Base-by-base conservation (phyloP, 345 rosid species). In the Theobroma cacao region DNA sequence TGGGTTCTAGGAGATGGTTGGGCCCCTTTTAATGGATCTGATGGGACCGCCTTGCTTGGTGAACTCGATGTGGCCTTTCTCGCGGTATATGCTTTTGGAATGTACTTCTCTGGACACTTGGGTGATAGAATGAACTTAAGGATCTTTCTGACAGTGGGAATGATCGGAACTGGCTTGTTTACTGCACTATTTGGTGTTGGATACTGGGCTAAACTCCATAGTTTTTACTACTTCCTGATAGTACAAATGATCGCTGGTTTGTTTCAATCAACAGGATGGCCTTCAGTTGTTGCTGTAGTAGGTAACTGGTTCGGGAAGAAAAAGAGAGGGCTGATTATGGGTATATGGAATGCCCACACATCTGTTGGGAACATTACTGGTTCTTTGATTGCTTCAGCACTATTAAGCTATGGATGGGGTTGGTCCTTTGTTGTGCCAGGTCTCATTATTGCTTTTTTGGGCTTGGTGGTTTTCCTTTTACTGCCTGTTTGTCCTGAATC, bases 181-280 rank as follows among this genome's bases (percentile, higher is more conserved):
- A 96, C 98, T 64, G 89, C 91, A 13, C 84, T 96, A 13, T 96
- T 92, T 53, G 99, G 99, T 0, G 82, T 84, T 17, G 99, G 94
- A 0, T 94, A 88, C 33, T 96, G 98, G 98, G 91, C 85, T 34
- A 82, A 88, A 56, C 59, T 94, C 69, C 99, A 96, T 62, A 90
- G 66, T 80, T 91, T 90, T 80, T 91, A 88, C 85, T 94, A 88
- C 64, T 96, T 80, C 85, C 74, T 96, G 74, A 80, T 85, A 7
- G 76, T 86, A n/a, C 99, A 96, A 81, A 89, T 90, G 86, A 24
- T 91, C 71, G 94, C 97, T 0, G 99, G 97, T 52, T 81, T 90
- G 87, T 92, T 92, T 85, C 98, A 96, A 81, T 96, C 99, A 31
- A 96, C 95, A 20, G 98, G 99, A 10, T 94, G 99, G 99, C 99